phyloP scores from a whole-genome alignment of 139 green algal genomes.

The Spirogloea muscicola region DNA sequence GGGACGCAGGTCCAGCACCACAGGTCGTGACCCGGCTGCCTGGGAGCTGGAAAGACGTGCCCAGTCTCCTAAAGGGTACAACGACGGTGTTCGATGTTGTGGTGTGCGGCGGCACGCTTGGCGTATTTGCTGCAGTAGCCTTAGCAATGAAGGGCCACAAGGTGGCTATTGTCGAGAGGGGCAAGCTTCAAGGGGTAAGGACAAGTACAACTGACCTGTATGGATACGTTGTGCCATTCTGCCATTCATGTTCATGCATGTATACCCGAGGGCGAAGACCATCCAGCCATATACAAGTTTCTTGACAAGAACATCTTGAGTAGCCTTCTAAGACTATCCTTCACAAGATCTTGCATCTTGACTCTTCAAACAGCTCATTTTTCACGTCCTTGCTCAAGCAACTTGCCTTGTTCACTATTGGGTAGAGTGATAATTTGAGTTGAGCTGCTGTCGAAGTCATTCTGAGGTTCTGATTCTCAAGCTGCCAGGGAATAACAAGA shows the following conservation, averaged over 20 bases:
- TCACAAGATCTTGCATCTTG: too few species aligned
- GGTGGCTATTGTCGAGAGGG: slow-evolving; percentile 87
- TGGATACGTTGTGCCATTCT: background rate
- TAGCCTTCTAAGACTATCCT: too few species aligned
- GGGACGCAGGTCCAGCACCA: background rate
- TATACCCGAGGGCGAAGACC: background rate
- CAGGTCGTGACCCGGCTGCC: slow-evolving; percentile 9
- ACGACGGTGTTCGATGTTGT: slow-evolving; percentile 65
- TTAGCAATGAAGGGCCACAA: slow-evolving; percentile 65
- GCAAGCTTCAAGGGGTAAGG: slow-evolving; percentile 63
- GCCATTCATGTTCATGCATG: background rate
- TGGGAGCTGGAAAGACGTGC: background rate
- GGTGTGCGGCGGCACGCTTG: slow-evolving; percentile 87
- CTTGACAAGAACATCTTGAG: too few species aligned
- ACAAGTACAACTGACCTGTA: background rate
- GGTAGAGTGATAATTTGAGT: too few species aligned
- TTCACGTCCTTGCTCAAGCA: background rate
- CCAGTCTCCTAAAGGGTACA: background rate
- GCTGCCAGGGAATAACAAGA: background rate
- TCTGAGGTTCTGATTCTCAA: background rate
- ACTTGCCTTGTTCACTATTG: slow-evolving; percentile 3
- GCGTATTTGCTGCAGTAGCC: slow-evolving; percentile 75
- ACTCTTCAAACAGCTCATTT: too few species aligned
- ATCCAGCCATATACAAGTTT: too few species aligned
- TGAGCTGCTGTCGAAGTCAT: background rate